phyloP scores from a whole-genome alignment of 179 eudicot species.

The Kewa caespitosa region DNA sequence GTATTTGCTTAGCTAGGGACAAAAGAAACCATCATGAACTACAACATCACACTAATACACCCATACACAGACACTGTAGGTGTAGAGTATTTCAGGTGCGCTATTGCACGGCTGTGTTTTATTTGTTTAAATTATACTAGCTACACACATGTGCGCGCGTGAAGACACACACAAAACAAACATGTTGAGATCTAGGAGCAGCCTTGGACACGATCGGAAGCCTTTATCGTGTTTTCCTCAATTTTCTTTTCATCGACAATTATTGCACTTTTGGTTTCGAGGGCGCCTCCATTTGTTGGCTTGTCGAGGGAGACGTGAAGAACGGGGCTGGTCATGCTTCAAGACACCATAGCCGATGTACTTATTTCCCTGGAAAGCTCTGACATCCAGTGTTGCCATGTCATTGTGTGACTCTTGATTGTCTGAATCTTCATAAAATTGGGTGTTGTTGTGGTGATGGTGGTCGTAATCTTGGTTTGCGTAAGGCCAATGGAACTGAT shows the following conservation, averaged over 20 bases:
- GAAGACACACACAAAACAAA: no score
- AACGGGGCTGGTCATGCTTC: background rate
- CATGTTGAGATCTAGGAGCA: background rate
- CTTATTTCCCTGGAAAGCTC: background rate
- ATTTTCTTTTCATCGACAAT: background rate
- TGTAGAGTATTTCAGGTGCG: background rate
- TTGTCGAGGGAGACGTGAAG: background rate
- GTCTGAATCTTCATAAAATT: background rate
- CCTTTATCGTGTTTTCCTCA: no score
- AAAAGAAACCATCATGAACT: background rate
- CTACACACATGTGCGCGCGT: no score
- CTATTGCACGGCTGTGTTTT: background rate
- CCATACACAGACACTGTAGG: background rate
- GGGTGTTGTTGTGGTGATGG: background rate
- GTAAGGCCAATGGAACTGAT: background rate
- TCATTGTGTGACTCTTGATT: slow-evolving; percentile 4
- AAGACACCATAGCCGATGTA: slow-evolving; percentile 14
- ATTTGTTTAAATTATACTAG: no score
- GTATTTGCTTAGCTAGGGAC: background rate
- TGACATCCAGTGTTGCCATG: background rate
- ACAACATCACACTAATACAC: background rate
- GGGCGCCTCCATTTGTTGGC: slow-evolving; percentile 18
- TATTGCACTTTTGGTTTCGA: background rate
- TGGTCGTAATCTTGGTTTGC: background rate
- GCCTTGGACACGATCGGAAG: background rate